Conservation (phyloP, 208 protist species). For the Acanthamoeba lugdunensis region DNA sequence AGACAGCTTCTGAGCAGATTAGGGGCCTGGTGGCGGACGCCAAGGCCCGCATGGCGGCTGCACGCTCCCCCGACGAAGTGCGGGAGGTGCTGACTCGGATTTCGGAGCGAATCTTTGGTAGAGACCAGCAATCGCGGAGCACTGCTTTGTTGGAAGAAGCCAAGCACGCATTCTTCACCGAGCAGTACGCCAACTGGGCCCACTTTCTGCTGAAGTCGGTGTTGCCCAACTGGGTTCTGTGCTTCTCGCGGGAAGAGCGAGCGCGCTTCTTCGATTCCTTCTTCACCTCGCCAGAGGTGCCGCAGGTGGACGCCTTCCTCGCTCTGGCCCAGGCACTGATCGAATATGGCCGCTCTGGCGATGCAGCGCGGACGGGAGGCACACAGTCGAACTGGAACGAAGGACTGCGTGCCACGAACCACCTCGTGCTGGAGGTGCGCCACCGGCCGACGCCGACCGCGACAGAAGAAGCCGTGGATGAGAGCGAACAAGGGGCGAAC, state of each 20-base stretch:
- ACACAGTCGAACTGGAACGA: not conserved
- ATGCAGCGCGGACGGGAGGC: not conserved
- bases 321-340: not conserved
- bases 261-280: conserved; percentile 9
- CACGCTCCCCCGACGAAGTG: not conserved
- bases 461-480: not conserved
- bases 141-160: not conserved
- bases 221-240: conserved; percentile 39
- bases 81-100: not conserved
- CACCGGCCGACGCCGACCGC: not conserved
- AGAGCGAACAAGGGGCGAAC: not conserved
- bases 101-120: not conserved
- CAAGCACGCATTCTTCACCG: not conserved
- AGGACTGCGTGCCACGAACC: not conserved
- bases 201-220: not conserved
- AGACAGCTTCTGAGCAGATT: not conserved
- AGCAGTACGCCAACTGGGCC: conserved; percentile 20
- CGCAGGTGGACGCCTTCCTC: not conserved
- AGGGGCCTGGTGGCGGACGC: not conserved
- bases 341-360: not conserved
- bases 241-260: not conserved
- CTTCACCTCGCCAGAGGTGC: conserved; percentile 36
- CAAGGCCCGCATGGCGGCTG: not conserved
- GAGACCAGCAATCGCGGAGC: not conserved
- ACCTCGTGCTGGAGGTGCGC: not conserved